Evolutionary conservation across 2,329 filamentous ascomycete genomes (phyloP), one percentile per base, ranked within the genome.

Genomic region (Talaromyces albobiverticillius): DNA sequence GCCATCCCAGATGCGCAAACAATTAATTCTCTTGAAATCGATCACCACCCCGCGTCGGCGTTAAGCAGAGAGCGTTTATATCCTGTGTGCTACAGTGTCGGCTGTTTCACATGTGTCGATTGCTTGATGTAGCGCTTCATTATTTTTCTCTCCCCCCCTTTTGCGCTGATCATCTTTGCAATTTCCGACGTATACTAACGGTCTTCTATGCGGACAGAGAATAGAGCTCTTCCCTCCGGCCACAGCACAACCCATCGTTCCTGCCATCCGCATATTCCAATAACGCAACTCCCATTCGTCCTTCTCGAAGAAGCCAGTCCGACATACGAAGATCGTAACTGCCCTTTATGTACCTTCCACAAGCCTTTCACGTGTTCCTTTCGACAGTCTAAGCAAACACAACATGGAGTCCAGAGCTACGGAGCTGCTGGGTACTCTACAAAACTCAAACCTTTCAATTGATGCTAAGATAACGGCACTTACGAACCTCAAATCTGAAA

Each of bases 401-500:
- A 47, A 34, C 29, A 84, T 85, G 82, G 82, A 85, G 65, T 72
- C 77, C 61, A 80, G 82, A 67, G 80, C 80, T 48, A 70, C 73
- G 42, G 76, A 77, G 58, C 75, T 84, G 56, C 68, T 84, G 60
- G 74, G 73, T 54, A 74, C 77, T 50, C 73, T 83, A 58, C 82
- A 82, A 67, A 79, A 80, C 69, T 81, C 83, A 62, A 87, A 89
- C 62, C 79, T 82, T 34, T 80, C 84, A 46, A 77, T 89, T 62
- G 88, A 92, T 64, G 74, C 79, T 49, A 91, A 91, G 68, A 80
- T 90, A 59, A 78, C 83, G 60, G 81, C 83, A 51, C 83, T 96
- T 62, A 89, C 85, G 56, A 80, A 78, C 64, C 78, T 92, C 72
- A 95, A 96, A 74, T 91, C 89, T 41, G 83, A 85, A 69, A 96